These are phyloP conservation scores for Entophlyctis helioformis DNA, from an alignment of 192 early-diverging fungal genomes.

Conservation along the genomic window DNA sequence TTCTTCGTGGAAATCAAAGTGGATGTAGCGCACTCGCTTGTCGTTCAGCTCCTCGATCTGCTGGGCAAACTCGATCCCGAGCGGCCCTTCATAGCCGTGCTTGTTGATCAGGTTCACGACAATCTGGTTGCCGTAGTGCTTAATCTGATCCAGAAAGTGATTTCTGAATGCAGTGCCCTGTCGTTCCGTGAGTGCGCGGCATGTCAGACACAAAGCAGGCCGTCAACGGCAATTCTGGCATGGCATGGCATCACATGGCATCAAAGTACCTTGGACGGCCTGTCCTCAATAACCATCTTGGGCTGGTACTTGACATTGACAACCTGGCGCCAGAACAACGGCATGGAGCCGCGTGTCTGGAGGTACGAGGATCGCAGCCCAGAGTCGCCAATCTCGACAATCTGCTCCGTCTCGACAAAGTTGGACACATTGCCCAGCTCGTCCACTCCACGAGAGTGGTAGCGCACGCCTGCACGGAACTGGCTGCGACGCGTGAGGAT, in stretches of 20 bases:
- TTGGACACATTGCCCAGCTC: conserved; percentile 88
- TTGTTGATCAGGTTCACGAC: conserved; percentile 92
- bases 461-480: conserved; percentile 67
- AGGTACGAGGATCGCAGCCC: conserved; percentile 63
- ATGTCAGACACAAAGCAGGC: background rate
- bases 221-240: background rate
- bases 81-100: conserved; percentile 75
- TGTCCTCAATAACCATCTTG: conserved; percentile 61
- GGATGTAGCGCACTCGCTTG: conserved; percentile 39
- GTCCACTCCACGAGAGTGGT: conserved; percentile 88
- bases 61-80: conserved; percentile 70
- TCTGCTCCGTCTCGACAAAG: conserved; percentile 94
- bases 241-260: background rate
- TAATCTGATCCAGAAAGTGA: conserved; percentile 63
- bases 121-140: conserved; percentile 68
- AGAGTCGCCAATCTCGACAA: conserved; percentile 52
- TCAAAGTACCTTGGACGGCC: conserved; percentile 49
- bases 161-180: conserved; percentile 47
- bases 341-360: conserved; percentile 92
- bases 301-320: conserved; percentile 90
- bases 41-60: conserved; percentile 38
- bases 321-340: conserved; percentile 86
- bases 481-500: conserved; percentile 75
- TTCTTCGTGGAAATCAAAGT: conserved; percentile 97
- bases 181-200: background rate